phyloP scores from a whole-genome alignment of 768 basidiomycete species.

The Exsudoporus frostii region DNA sequence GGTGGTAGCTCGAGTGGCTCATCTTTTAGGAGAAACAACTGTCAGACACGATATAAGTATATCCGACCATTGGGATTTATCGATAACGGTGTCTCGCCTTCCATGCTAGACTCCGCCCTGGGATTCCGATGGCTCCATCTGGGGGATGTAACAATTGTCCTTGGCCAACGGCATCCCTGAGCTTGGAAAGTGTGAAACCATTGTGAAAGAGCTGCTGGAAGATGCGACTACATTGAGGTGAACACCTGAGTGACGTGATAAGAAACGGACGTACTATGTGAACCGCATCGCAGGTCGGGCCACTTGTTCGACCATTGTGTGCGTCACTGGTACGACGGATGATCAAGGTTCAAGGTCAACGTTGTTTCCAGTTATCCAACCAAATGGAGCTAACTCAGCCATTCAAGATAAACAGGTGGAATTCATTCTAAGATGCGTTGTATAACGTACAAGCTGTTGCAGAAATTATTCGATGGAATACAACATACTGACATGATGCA shows the following conservation, averaged over 20 bases:
- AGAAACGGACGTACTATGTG: slow-evolving; percentile 23
- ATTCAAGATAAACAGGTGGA: background rate
- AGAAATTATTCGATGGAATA: slow-evolving; percentile 29
- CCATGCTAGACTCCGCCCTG: slow-evolving; percentile 83
- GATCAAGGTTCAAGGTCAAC: background rate
- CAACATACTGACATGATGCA: slow-evolving; percentile 32
- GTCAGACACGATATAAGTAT: slow-evolving; percentile 20
- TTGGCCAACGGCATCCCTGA: slow-evolving; percentile 63
- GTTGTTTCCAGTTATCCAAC: background rate
- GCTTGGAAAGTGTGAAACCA: slow-evolving; percentile 53
- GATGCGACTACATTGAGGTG: slow-evolving; percentile 32
- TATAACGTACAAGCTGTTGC: slow-evolving; percentile 29
- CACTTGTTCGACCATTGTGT: slow-evolving; percentile 25
- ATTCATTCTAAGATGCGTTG: slow-evolving; percentile 30
- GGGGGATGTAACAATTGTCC: slow-evolving; percentile 52
- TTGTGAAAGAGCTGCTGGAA: slow-evolving; percentile 50
- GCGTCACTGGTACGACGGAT: background rate
- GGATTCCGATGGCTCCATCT: slow-evolving; percentile 44
- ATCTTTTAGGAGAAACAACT: slow-evolving; percentile 68
- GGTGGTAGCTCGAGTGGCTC: slow-evolving; percentile 61
- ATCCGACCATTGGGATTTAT: slow-evolving; percentile 12
- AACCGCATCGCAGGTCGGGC: slow-evolving; percentile 22
- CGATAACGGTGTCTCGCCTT: slow-evolving; percentile 48
- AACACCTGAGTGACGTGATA: background rate
- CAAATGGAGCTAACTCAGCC: background rate